Percentiles rank a stretch among this genome's conserved stretches.
Conservation (phyloP, 192 early-diverging fungal genomes). For the Podila epicladia region DNA sequence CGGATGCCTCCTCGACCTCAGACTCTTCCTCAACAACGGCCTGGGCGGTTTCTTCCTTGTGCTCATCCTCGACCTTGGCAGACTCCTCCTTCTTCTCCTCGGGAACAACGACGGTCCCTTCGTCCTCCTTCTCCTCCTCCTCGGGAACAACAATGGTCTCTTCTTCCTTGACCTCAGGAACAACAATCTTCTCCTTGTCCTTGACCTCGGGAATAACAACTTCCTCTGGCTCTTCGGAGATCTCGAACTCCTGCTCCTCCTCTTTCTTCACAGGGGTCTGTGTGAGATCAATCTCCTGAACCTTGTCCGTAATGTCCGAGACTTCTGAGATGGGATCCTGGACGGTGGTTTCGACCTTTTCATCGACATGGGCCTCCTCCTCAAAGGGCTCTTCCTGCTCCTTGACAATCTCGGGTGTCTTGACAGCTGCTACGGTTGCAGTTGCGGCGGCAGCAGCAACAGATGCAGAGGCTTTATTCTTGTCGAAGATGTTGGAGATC, state of each 20-base stretch:
- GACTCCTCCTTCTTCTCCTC: slow-evolving; percentile 5
- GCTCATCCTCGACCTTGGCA: not conserved
- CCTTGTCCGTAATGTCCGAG: slow-evolving; percentile 19
- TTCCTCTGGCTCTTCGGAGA: not conserved
- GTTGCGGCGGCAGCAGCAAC: slow-evolving; percentile 1
- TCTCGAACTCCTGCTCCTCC: slow-evolving; percentile 17
- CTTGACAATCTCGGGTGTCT: slow-evolving; percentile 12
- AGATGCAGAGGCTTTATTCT: not conserved
- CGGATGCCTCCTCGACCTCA: not conserved
- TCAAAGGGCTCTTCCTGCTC: slow-evolving; percentile 14
- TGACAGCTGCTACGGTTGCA: not conserved
- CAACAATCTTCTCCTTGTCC: not conserved
- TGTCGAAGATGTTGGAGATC: not conserved
- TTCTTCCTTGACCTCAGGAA: not conserved
- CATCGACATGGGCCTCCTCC: not conserved
- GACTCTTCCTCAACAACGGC: not conserved
- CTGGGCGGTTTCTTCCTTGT: slow-evolving; percentile 9
- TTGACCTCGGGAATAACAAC: not conserved
- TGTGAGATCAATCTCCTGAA: slow-evolving; percentile 28
- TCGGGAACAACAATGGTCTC: not conserved
- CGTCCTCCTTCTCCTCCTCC: not conserved
- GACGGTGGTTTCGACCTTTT: not conserved
- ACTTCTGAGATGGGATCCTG: slow-evolving; percentile 12
- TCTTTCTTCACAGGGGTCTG: slow-evolving; percentile 14
- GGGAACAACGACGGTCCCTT: not conserved